Base-by-base conservation (phyloP, 306 rosid species). In the Mucuna pruriens region DNA sequence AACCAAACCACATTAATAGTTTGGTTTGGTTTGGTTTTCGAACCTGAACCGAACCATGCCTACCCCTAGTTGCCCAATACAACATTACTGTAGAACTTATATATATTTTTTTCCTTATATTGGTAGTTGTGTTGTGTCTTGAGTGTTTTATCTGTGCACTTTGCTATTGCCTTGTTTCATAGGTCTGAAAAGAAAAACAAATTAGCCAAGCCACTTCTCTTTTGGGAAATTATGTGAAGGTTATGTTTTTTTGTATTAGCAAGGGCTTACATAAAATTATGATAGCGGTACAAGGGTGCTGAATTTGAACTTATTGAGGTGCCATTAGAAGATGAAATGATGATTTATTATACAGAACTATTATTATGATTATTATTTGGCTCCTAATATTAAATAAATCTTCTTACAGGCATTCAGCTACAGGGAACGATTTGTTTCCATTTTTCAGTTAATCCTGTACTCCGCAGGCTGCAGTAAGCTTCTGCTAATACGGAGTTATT, bases 401-500 rank as follows among this genome's bases (percentile, higher is more conserved):
- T 62, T 62, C 70, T 58, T 26, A 9, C 38, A 26, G n/a, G n/a
- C n/a, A n/a, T n/a, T n/a, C n/a, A n/a, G 57, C 26, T 15, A 9
- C 38, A 25, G 57, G 74, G 71, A 48, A 25, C 10, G 0, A 39
- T 49, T 75, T 51, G 42, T 31, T 68, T 71, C 44, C 22, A 9
- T 48, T 45, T 75, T 71, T 58, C 19, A 13, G 52, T 46, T 65
- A 36, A 48, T 51, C 57, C 55, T 23, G 19, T 40, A 22, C 45
- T 40, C 40, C 16, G 17, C 39, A 13, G 20, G 58, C 70, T 52
- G 52, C 63, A 45, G 55, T 45, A 61, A 29, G 44, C 66, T 62
- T 67, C 44, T 67, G 36, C 62, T 75, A 39, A 17, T 55, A 68
- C 55, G 77, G 71, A 22, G 40, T 57, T 70, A 48, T 29, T 77